phyloP scores from a whole-genome alignment of 2,329 filamentous ascomycete genomes.

The Hymenoscyphus salicellus region DNA sequence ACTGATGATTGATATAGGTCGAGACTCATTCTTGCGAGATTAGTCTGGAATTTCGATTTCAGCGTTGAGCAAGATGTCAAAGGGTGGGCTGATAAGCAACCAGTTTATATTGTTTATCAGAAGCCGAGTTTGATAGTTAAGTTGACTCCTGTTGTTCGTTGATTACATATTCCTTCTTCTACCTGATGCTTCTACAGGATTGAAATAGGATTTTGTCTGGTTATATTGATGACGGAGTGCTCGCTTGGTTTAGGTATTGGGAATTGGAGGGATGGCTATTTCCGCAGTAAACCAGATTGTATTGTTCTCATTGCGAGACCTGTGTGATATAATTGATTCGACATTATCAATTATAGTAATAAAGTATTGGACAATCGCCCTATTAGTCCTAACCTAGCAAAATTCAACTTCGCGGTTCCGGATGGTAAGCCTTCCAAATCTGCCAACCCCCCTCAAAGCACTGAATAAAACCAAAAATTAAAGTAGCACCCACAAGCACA shows the following conservation, averaged over 20 bases:
- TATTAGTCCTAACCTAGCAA: background rate
- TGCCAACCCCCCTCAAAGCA: slow-evolving; percentile 42
- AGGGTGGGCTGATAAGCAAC: background rate
- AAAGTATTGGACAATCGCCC: too few species aligned
- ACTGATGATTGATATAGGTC: background rate
- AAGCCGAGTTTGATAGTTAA: slow-evolving; percentile 7
- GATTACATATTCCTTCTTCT: background rate
- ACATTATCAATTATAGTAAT: too few species aligned
- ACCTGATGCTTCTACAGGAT: background rate
- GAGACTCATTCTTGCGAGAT: slow-evolving; percentile 20
- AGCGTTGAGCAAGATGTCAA: background rate
- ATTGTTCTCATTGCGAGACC: background rate
- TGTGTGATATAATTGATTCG: too few species aligned
- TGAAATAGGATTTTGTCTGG: background rate
- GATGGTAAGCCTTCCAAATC: slow-evolving; percentile 29
- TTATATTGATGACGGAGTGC: background rate
- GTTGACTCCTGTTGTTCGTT: background rate
- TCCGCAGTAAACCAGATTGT: background rate
- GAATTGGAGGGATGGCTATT: background rate
- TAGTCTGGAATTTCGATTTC: slow-evolving; percentile 30
- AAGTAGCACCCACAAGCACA: slow-evolving; percentile 10
- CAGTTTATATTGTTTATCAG: slow-evolving; percentile 1
- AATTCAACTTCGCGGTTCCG: background rate
- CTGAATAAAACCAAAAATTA: slow-evolving; percentile 40
- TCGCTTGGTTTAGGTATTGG: too few species aligned